Conservation (phyloP, 2,329 filamentous ascomycete species). For the Xylariaceae sp. region DNA sequence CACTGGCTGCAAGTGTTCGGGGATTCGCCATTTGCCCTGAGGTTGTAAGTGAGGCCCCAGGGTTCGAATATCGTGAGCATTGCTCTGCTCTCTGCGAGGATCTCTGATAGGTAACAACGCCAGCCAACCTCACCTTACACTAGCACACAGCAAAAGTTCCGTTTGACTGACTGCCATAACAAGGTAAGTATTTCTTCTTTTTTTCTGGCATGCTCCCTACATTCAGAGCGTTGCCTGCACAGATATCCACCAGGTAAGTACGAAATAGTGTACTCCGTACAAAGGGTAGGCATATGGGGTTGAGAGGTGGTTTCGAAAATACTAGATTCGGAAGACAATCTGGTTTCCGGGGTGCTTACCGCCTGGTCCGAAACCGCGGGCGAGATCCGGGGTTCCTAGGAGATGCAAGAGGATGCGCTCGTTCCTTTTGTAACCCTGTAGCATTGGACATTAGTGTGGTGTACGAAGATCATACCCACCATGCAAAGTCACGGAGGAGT, state of each 20-base stretch:
- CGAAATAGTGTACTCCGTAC: background rate
- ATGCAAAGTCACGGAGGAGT: too few species aligned
- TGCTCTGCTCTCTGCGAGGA: background rate
- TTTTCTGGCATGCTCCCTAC: background rate
- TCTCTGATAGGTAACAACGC: background rate
- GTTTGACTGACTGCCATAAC: background rate
- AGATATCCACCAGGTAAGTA: background rate
- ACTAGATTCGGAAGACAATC: background rate
- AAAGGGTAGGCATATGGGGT: background rate
- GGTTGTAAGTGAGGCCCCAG: too few species aligned
- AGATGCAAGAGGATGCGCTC: background rate
- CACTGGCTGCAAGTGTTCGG: constrained; percentile 2
- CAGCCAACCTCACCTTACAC: background rate
- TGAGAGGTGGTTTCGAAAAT: background rate
- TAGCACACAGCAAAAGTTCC: background rate
- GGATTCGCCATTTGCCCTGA: background rate
- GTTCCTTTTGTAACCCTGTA: background rate
- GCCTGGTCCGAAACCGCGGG: background rate
- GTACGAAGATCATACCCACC: background rate
- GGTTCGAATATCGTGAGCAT: background rate
- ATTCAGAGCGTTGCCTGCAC: background rate
- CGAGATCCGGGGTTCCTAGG: background rate
- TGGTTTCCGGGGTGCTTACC: background rate
- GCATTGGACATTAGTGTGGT: background rate
- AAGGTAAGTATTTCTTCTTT: background rate